Percentiles rank a stretch among this genome's conserved stretches.
Conservation (phyloP, 805 yeast genomes). For the Saccharomycopsis sp. region DNA sequence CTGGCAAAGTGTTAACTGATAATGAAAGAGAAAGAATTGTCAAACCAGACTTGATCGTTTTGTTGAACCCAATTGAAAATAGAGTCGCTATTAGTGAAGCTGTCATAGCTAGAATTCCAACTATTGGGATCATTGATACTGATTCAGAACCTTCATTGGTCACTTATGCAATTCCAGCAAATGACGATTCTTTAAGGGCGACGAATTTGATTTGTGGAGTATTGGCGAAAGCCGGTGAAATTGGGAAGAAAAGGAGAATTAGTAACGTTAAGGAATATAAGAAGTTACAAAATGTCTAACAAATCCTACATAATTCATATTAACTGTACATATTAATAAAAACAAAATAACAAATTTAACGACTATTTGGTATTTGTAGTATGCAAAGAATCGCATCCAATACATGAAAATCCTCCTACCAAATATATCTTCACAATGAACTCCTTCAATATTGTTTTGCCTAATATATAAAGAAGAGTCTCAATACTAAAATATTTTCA, state of each 20-base stretch:
- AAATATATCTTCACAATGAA: too few relatives aligned
- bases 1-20: constrained; percentile 48
- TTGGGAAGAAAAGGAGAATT: constrained; percentile 59
- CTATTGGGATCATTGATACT: constrained; percentile 90
- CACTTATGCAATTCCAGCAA: constrained; percentile 94
- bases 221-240: constrained; percentile 76
- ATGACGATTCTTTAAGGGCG: constrained; percentile 84
- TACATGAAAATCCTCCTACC: too few relatives aligned
- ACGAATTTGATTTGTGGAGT: constrained; percentile 76
- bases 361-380: too few relatives aligned
- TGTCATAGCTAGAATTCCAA: constrained; percentile 74
- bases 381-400: too few relatives aligned
- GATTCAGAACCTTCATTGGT: constrained; percentile 85
- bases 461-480: too few relatives aligned
- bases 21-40: constrained; percentile 47
- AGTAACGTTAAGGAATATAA: constrained; percentile 31
- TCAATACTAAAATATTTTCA: too few relatives aligned
- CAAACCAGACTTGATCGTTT: constrained; percentile 83
- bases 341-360: too few relatives aligned
- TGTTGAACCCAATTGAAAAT: constrained; percentile 84
- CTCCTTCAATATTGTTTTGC: too few relatives aligned
- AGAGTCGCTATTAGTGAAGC: constrained; percentile 78
- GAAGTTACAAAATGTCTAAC: constrained; percentile 8
- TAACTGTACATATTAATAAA: too few relatives aligned
- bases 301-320: too few relatives aligned